Base-by-base conservation (phyloP, 1,284 basidiomycete species). In the Cryptococcus amylolentus region DNA sequence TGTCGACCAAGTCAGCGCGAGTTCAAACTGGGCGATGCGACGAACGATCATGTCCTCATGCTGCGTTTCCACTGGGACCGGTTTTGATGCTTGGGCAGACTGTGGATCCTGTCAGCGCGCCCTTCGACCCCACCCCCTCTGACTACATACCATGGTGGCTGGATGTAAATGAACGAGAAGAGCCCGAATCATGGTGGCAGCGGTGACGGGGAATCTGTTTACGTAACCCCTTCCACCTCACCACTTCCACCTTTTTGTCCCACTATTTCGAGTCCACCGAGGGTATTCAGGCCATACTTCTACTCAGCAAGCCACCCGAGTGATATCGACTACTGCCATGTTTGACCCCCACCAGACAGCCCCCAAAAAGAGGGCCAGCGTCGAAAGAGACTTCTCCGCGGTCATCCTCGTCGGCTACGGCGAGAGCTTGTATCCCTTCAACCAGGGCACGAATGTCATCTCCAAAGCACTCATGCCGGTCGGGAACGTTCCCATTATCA, bases 41-140 rank as follows among this genome's bases (percentile, higher is more conserved):
- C 89, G 61, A 78, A 94, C 91, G 62, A 95, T 95, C 89, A 93
- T 93, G 78, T 95, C 91, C 77, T 93, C 90, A 78, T 95, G 91
- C 37, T 88, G 86, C 4, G 91, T 95, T 78, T 95, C 91, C 57
- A 95, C 77, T 43, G 75, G 72, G 5, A 72, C 68, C 7, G 73
- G 65, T 57, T 71, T 71, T 49, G 68, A 66, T 14, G 64, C 62
- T 52, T 65, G 64, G 50, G 67, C 66, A 31, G 64, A 60, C 69
- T 71, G 28, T 13, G 31, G 1, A 35, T 6, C 1, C 10, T 6
- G 5, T 35, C 31, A 35, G 31, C 31, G 31, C 2, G 31, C 31
- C 31, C 31, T 10, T 1, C 31, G 1, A 1, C 10, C 28, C 31
- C 31, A 6, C 31, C 31, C 31, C 31, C 5, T 5, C 3, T 10